These are phyloP conservation scores for Balamuthia mandrillaris DNA, from an alignment of 208 protist species.

Conservation along the genomic window DNA sequence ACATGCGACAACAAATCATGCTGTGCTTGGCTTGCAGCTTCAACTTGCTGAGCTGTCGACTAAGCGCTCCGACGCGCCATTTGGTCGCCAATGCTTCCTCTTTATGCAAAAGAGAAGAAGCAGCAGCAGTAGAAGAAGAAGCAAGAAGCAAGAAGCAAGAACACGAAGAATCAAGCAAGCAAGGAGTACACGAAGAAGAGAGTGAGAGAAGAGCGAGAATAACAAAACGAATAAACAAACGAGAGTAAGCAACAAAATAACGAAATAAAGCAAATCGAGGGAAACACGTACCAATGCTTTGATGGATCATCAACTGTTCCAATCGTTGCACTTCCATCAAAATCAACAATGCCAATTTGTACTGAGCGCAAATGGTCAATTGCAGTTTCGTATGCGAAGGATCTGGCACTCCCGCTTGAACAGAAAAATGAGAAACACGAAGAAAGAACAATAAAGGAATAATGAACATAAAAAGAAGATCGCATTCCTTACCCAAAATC, in stretches of 20 bases:
- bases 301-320: too few species aligned
- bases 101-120: too few species aligned
- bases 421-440: neutral
- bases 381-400: neutral
- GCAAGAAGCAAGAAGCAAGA: neutral
- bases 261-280: neutral
- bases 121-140: too few species aligned
- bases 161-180: neutral
- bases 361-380: neutral
- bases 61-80: neutral
- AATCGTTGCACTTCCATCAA: too few species aligned
- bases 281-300: neutral
- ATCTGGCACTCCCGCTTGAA: neutral
- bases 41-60: neutral
- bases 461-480: neutral
- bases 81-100: neutral
- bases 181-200: too few species aligned
- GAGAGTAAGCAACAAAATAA: neutral
- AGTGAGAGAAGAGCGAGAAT: too few species aligned
- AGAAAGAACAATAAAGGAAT: neutral
- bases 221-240: too few species aligned
- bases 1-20: neutral
- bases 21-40: neutral
- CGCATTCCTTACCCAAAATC: neutral
- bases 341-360: conserved; percentile 14